Percentiles rank a stretch among this genome's conserved stretches.
Conservation (phyloP, 257 asterid species). For the Hygrophila difformis region DNA sequence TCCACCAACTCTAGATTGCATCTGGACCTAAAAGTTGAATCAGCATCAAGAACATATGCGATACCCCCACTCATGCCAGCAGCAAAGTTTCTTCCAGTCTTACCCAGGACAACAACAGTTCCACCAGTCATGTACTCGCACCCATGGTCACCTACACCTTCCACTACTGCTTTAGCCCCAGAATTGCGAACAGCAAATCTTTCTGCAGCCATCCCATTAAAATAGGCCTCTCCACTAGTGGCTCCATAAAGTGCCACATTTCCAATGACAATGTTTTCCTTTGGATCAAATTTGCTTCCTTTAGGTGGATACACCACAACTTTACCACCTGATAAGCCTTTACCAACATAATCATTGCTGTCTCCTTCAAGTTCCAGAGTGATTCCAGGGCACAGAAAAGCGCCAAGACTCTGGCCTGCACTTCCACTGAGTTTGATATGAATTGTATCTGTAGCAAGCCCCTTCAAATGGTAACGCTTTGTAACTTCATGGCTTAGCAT, state of each 20-base stretch:
- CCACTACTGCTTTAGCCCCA: conserved; percentile 94
- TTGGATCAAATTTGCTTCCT: conserved; percentile 81
- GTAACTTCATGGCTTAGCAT: conserved; percentile 97
- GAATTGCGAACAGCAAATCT: conserved; percentile 97
- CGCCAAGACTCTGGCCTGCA: conserved; percentile 99
- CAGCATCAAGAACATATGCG: conserved; percentile 84
- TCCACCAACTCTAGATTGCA: conserved; percentile 93
- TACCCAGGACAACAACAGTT: conserved; percentile 80
- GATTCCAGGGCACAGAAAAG: conserved; percentile 91
- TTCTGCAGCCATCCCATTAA: conserved; percentile 99
- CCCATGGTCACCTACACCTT: conserved; percentile 99
- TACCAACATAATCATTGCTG: conserved; percentile 97
- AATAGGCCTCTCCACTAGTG: conserved; percentile 90
- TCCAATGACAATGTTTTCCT: conserved; percentile 95
- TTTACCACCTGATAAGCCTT: conserved; percentile 96
- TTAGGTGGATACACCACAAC: conserved; percentile 85
- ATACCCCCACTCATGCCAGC: conserved; percentile 99
- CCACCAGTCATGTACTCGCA: conserved; percentile 99
- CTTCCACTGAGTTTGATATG: conserved; percentile 88
- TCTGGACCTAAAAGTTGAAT: conserved; percentile 53
- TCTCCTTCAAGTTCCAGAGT: conserved; percentile 98
- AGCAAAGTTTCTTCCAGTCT: conserved; percentile 93
- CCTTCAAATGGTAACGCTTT: conserved; percentile 58
- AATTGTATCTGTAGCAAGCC: conserved; percentile 83
- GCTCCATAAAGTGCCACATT: conserved; percentile 98